Evolutionary conservation across 345 rosid genomes (phyloP).

Genomic region (Aquilaria malaccensis): DNA sequence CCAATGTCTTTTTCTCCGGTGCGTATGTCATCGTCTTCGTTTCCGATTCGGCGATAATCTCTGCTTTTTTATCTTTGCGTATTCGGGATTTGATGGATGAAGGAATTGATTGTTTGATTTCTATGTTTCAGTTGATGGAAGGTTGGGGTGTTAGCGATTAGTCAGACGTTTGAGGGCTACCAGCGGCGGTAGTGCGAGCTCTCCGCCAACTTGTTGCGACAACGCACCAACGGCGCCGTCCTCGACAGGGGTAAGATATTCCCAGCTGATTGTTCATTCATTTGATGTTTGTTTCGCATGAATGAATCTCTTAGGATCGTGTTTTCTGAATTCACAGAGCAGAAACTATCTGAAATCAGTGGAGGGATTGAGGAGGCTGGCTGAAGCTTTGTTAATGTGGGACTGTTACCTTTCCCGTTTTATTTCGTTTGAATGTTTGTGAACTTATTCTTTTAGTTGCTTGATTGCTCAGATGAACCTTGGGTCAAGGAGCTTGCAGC

Average conservation of each 20-base stretch:
- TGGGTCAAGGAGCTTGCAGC: constrained; percentile 44
- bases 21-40: not conserved
- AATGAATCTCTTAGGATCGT: not conserved
- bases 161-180: constrained; percentile 27
- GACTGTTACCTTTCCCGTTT: not conserved
- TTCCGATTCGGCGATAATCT: not conserved
- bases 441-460: not conserved
- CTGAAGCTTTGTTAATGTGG: constrained; percentile 36
- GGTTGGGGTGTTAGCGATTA: constrained; percentile 19
- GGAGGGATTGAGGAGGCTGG: constrained; percentile 35
- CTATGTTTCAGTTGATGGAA: constrained; percentile 1
- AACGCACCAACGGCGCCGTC: constrained; percentile 22
- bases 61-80: not conserved
- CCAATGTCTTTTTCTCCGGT: not conserved
- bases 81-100: not conserved
- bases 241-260: constrained; percentile 26
- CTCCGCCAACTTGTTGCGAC: constrained; percentile 22
- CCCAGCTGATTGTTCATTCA: not conserved
- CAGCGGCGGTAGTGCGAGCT: constrained; percentile 21
- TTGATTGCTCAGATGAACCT: constrained; percentile 41
- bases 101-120: not conserved
- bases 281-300: not conserved
- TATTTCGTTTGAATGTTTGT: not conserved
- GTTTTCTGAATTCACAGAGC: constrained; percentile 29
- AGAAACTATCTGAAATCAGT: constrained; percentile 40